Base-by-base conservation (phyloP, 495 filamentous ascomycete genomes). In the Hypoxylon lienhwacheense region DNA sequence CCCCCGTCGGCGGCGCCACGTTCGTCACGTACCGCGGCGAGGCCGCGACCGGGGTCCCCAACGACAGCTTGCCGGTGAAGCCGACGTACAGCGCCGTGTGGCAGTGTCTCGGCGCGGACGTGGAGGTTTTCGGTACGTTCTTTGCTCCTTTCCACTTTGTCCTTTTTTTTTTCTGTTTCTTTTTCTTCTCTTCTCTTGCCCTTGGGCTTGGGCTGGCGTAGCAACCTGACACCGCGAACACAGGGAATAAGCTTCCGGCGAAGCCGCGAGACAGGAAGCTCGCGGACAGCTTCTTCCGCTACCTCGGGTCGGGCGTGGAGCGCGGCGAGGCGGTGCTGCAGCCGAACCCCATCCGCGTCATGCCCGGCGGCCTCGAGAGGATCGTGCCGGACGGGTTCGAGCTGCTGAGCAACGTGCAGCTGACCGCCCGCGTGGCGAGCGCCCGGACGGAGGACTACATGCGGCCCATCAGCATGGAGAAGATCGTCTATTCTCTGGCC, bases 71-170 rank as follows among this genome's bases (percentile, higher is more conserved):
- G 14, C 34, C 48, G 4, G 24, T 63, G 1, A 60, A 73, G 50
- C 62, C 66, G 1, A 49, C 69, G 14, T 75, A 75, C 22, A 65
- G 72, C 1, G 69, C 73, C 12, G 73, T 73, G 0, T 73, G 73
- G 73, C 73, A 75, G 37, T 70, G 66, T 0, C 37, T 75, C n/a
- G 72, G 74, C 7, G 67, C 53, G 15, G 64, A 69, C n/a, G 39
- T 73, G 3, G 41, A 63, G 43, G 73, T 72, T 26, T 48, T 61
- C 4, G 36, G 20, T 24, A 39, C 12, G 2, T 20, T 4, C 11
- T 37, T 4, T 8, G 15, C 3, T 4, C 10, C 36, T 20, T n/a
- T 11, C 5, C 16, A 14, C 31, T 33, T 33, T n/a, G n/a, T n/a
- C n/a, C n/a, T n/a, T n/a, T n/a, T n/a, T n/a, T n/a, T n/a, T n/a